Evolutionary conservation across 1,139 yeast species (phyloP), one percentile per base, ranked within the genome.

Genomic region (Debaryomyces sp.): DNA sequence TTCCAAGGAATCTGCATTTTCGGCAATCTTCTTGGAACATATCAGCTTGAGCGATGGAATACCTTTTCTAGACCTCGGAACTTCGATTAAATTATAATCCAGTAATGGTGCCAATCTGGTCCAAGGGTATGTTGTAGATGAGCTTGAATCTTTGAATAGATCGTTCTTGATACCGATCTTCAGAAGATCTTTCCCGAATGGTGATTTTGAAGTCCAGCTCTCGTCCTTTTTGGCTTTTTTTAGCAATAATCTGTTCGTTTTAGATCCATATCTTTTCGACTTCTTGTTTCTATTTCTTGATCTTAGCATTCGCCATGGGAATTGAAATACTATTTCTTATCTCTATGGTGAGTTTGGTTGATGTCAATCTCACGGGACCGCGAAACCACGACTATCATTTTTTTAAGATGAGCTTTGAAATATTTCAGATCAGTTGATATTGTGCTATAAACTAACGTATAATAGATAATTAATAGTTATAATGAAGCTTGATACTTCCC

Each of bases 401-500:
- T 43, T 40, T 30, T 34, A 38, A 27, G 46, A 46, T 46, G 49
- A 46, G 49, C 22, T 38, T 22, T 15, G 32, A 41, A 39, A 43
- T 35, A 37, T 36, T 37, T 33, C 34, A 32, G 27, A 29, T 15
- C 12, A 27, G 29, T 23, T 17, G 35, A 30, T 34, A 39, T 40
- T 21, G n/a, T 30, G 23, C 23, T 29, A 6, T n/a, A 36, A 13
- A 15, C 12, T 23, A 26, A 26, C 37, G 36, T 10, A 18, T 23
- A 41, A 23, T 21, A 41, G 22, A 10, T 29, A 22, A 15, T 22
- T 13, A 13, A 27, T 17, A 39, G 30, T 12, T 6, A 46, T 50
- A 29, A 92, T 92, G 97, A 94, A 91, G 78, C 77, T 94, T 49
- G 97, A 94, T 60, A 88, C 96, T 0, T 78, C 95, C 17, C 96